Base-by-base conservation (phyloP, 2,329 filamentous ascomycete genomes). In the Talaromyces sp. region DNA sequence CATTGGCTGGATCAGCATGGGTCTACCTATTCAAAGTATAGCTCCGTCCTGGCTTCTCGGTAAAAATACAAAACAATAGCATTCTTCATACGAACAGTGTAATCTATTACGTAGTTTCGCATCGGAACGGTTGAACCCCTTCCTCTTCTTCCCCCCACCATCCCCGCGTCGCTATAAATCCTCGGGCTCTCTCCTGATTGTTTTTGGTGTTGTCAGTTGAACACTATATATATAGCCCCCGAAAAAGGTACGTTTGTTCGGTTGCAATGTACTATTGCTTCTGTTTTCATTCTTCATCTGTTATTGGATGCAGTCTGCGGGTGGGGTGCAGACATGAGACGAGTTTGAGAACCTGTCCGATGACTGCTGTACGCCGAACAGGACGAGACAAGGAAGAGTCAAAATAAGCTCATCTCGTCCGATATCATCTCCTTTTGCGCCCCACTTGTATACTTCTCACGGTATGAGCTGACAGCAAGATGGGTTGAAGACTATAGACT, bases 71-170 rank as follows among this genome's bases (percentile, higher is more conserved):
- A 14, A 11, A 23, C 31, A 37, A 54, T 54, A 1, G 1, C n/a
- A 54, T 54, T 54, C n/a, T 54, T 37, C n/a, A 33, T 18, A 52
- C 48, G 12, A n/a, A 6, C 3, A 12, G 8, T 35, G 48, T 33
- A 52, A 54, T 54, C 31, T 54, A 37, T 54, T 54, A 54, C 50
- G 50, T 54, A 21, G 50, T 23, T 54, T 35, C 37, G 50, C 50
- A 54, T 54, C 9, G 8, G 48, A 35, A 21, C 5, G n/a, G 31
- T 54, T 54, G 31, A 35, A 37, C 11, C 31, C 25, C 28, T 31
- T 12, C 44, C 14, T 46, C 7, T 8, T 40, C 11, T 12, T 35
- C 21, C 31, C 50, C 50, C 50, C 50, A 37, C 50, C 50, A 54
- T 54, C 50, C 50, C 50, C 50, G 50, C 50, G 31, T n/a, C 50